Evolutionary conservation across 192 early-diverging fungal genomes (phyloP), one percentile per base, ranked within the genome.

Genomic region (Allomyces javanicus): DNA sequence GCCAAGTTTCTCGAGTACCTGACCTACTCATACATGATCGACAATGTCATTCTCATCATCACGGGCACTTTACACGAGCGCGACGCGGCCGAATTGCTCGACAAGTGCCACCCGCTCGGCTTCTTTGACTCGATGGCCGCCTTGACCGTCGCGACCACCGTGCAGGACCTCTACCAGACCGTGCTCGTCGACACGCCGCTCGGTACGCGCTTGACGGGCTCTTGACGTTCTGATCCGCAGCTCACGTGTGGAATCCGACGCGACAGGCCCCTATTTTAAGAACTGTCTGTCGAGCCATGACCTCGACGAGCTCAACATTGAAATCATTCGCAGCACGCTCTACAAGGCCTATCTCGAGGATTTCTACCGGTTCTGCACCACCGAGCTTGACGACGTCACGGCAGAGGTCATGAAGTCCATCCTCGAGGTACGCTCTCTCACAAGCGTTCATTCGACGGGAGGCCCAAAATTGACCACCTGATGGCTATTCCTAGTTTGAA

Each of bases 261-360:
- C 27, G 21, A 64, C 72, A 87, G 96, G 94, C 0, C 89, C 92
- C 64, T 99, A 99, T 72, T 99, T 99, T 75, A 86, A 88, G 69
- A 91, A 99, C 72, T 97, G 93, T 67, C 76, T 99, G 25, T 91
- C 89, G 17, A 95, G 94, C 44, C 88, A 96, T 69, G 96, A 99
- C 74, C 76, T 99, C 67, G 93, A 99, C 73, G 96, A 99, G 78
- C 83, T 99, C 74, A 97, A 99, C 77, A 99, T 99, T 80, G 96
- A 99, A 72, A 97, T 99, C 66, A 99, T 99, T 73, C 85, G 96
- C 68, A 99, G 97, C 80, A 97, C 93, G 2, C 82, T 99, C 45
- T 93, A 97, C 81, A 96, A 96, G 76, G 93, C 95, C 17, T 99
- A 99, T 67, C 74, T 99, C 69, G 94, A 99, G 77, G 96, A 99